Evolutionary conservation across 495 filamentous ascomycete species (phyloP), one percentile per base, ranked within the genome.

Genomic region (Penicillium soppii): DNA sequence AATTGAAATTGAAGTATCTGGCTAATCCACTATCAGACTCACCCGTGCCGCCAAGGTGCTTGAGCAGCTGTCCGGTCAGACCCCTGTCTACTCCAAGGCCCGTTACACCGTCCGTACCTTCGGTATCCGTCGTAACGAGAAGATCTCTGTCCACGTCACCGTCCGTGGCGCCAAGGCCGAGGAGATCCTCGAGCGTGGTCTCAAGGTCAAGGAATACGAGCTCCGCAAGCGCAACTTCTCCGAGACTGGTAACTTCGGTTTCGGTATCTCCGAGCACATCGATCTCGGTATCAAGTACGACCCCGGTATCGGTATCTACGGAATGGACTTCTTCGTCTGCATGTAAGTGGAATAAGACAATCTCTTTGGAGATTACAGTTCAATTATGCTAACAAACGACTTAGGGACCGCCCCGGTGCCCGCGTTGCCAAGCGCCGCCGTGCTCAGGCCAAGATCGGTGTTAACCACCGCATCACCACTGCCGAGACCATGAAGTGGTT

Each of bases 241-340:
- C 68, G 89, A 96, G 84, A 96, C 92, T 63, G 94, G 94, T 65
- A 97, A 98, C 86, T 99, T 99, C 75, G 94, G 94, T 61, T 99
- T 99, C 85, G 94, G 95, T 80, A 99, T 99, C 82, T 88, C 81
- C 81, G 95, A 99, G 77, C 95, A 99, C 83, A 99, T 99, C 76
- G 95, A 99, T 86, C 82, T 99, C 69, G 95, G 95, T 66, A 97
- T 99, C 88, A 99, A 99, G 86, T 98, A 98, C 81, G 94, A 98
- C 85, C 94, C 94, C 53, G 89, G 83, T 50, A 97, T 97, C 64
- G 92, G 92, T 83, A 97, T 99, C 78, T 99, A 99, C 83, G 95
- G 95, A 77, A 99, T 99, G 95, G 95, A 99, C 82, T 99, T 99
- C 84, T 99, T 96, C 88, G 90, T 86, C 88, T 97, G 92, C 90